Conservation (phyloP, 2,329 filamentous ascomycete genomes). For the Neoscytalidium dimidiatum region DNA sequence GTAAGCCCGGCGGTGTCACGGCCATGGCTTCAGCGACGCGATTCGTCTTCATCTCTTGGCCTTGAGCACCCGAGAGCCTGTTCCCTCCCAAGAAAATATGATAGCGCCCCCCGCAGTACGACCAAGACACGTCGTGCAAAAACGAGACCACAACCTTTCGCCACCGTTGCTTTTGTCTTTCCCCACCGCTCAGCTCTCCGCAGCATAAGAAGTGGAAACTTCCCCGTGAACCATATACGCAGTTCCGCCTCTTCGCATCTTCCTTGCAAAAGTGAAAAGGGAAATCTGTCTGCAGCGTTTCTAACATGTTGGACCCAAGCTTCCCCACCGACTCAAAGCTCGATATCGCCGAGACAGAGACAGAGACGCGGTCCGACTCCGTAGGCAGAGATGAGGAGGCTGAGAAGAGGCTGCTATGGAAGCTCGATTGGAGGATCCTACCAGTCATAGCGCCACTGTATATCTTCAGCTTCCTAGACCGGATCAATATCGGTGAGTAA, state of each 20-base stretch:
- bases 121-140: not conserved
- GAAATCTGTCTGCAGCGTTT: not conserved
- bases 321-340: not conserved
- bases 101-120: not conserved
- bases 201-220: not conserved
- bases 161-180: too few relatives aligned
- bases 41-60: not conserved
- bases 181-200: not conserved
- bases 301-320: not conserved
- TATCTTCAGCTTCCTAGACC: conserved; percentile 73
- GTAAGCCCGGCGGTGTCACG: not conserved
- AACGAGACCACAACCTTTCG: not conserved
- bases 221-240: too few relatives aligned
- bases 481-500: conserved; percentile 67
- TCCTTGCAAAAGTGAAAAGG: not conserved
- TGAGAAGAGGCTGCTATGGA: conserved; percentile 62
- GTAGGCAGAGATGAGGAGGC: conserved; percentile 34
- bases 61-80: not conserved
- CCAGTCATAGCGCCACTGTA: conserved; percentile 71
- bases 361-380: not conserved
- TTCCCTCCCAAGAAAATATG: not conserved
- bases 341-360: not conserved
- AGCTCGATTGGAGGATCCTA: conserved; percentile 65
- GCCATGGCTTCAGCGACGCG: not conserved
- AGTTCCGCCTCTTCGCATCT: not conserved